phyloP scores from a whole-genome alignment of 2,329 filamentous ascomycete genomes.

The Cytospora piceae region DNA sequence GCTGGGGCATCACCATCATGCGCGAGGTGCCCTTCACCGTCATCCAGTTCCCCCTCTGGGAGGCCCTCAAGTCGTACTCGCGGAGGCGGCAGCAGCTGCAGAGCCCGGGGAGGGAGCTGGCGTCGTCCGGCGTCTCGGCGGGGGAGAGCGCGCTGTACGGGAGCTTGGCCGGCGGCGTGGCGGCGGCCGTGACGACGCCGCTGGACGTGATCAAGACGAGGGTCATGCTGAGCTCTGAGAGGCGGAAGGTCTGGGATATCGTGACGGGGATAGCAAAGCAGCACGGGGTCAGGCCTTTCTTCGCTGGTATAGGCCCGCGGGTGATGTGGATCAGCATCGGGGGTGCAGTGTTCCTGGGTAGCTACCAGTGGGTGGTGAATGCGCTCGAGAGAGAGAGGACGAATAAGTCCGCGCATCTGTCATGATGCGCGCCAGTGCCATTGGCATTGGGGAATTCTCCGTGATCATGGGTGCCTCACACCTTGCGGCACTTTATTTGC shows the following conservation, averaged over 20 bases:
- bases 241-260: constrained; percentile 61
- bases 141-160: constrained; percentile 85
- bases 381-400: constrained; percentile 54
- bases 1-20: constrained; percentile 90
- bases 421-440: not conserved
- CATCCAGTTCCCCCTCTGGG: constrained; percentile 97
- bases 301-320: constrained; percentile 77
- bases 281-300: constrained; percentile 70
- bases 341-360: constrained; percentile 91
- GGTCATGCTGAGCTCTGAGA: constrained; percentile 84
- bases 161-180: constrained; percentile 79
- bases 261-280: constrained; percentile 66
- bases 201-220: constrained; percentile 96
- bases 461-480: not conserved
- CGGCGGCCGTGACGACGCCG: constrained; percentile 87
- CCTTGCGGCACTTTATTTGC: not conserved
- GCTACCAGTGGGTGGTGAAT: constrained; percentile 89
- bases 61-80: constrained; percentile 80
- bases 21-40: constrained; percentile 97
- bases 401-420: not conserved
- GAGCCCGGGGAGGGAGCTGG: constrained; percentile 12
- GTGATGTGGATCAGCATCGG: constrained; percentile 95
- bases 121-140: constrained; percentile 71
- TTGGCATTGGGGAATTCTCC: not conserved
- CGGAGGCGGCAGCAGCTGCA: constrained; percentile 44